Base-by-base conservation (phyloP, 768 basidiomycete species). In the Lactarius sanguifluus region DNA sequence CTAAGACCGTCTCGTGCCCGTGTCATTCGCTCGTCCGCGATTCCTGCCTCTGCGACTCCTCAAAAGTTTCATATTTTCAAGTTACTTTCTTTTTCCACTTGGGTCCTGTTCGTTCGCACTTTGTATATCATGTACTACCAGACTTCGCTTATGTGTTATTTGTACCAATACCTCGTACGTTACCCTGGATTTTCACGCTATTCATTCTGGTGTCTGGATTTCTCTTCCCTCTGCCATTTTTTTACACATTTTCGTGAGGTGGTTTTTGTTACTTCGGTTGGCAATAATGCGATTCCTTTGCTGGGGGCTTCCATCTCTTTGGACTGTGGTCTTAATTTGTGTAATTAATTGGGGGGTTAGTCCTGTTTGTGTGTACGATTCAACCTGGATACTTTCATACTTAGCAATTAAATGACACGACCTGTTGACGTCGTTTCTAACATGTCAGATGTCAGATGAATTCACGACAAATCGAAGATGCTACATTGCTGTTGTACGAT, bases 101-200 rank as follows among this genome's bases (percentile, higher is more conserved):
- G 57, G 66, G 61, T 43, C 8, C 52, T 50, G 32, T 64, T 59
- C 54, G 66, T 15, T 32, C 47, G 62, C 66, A 64, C 52, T 28
- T 55, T 67, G 66, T 67, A 67, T 67, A 67, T 67, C 62, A 67
- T 64, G 66, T 67, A 67, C 66, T 18, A 67, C 50, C 62, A 67
- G 41, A 59, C 40, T 28, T 59, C 66, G 43, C 47, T 60, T 63
- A 59, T 67, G 66, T 64, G 57, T 64, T 64, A 64, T 59, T 56
- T 67, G 66, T 67, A 67, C 62, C 52, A 64, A 67, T 67, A 67
- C 66, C 58, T 43, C 66, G 50, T 67, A 67, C 66, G 62, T 67
- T 67, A 67, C 66, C 66, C 62, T 20, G 62, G 66, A 67, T 63
- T 47, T 64, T 67, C 62, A 64, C 64, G 59, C 66, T 67, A 67